Evolutionary conservation across 495 filamentous ascomycete genomes (phyloP).

Genomic region (Penicillium manginii): DNA sequence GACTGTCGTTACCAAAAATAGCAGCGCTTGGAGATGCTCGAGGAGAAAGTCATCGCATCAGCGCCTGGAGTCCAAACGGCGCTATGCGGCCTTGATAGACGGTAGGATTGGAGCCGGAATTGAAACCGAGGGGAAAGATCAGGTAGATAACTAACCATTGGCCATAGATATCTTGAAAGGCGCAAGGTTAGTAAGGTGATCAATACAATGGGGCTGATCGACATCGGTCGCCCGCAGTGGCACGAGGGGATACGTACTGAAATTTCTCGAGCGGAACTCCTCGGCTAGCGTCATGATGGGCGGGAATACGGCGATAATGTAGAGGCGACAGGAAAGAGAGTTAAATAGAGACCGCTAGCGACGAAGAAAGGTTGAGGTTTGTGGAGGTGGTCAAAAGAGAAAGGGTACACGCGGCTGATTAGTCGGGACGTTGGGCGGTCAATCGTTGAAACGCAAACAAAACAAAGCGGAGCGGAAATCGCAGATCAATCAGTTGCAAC

Average conservation of each 20-base stretch:
- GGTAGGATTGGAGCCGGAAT: too few relatives aligned
- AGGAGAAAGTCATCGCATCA: not conserved
- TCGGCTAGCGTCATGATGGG: slow-evolving; percentile 56
- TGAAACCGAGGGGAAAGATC: slow-evolving; percentile 1
- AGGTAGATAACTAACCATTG: slow-evolving; percentile 79
- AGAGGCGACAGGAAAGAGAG: slow-evolving; percentile 15
- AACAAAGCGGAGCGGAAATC: slow-evolving; percentile 29
- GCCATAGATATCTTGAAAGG: slow-evolving; percentile 86
- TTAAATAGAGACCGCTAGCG: slow-evolving; percentile 12
- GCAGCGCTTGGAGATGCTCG: not conserved
- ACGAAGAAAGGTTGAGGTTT: slow-evolving; percentile 6
- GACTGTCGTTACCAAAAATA: not conserved
- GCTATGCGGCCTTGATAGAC: not conserved
- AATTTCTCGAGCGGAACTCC: slow-evolving; percentile 95
- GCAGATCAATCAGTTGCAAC: slow-evolving; percentile 3
- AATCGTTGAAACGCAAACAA: slow-evolving; percentile 32
- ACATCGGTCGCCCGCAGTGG: slow-evolving; percentile 18
- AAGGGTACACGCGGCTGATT: slow-evolving; percentile 30
- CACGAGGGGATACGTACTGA: slow-evolving; percentile 69
- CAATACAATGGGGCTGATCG: slow-evolving; percentile 23
- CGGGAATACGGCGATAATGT: slow-evolving; percentile 4
- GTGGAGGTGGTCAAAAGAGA: slow-evolving; percentile 18
- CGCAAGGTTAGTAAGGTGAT: slow-evolving; percentile 35
- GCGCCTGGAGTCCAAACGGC: not conserved
- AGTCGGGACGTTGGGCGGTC: slow-evolving; percentile 29